Evolutionary conservation across 768 basidiomycete species (phyloP), one percentile per base, ranked within the genome.

Genomic region (Phanerodontia chrysosporium): DNA sequence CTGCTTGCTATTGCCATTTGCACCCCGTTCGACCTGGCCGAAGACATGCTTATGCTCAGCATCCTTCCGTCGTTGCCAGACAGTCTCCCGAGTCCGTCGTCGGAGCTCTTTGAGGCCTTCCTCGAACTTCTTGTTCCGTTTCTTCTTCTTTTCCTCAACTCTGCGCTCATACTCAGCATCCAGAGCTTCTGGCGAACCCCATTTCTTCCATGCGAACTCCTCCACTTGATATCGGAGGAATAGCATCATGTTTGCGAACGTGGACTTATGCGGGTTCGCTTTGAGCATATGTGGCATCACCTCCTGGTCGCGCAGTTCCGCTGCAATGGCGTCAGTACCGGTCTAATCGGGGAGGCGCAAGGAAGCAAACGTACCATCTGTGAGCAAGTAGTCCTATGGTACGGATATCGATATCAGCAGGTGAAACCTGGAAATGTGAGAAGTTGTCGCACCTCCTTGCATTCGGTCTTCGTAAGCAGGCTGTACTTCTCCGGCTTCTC

Each of bases 181-280:
- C 49, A 99, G 73, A 10, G 85, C 92, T 70, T 97, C 95, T 9
- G 92, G 81, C 1, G 93, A 91, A 0, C 94, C 95, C 97, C 97
- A 99, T 74, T 99, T 99, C 70, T 91, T 87, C 89, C 89, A 97
- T 4, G 97, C 96, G 73, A 95, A 98, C 46, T 87, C 91, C 71
- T 99, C 97, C 1, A 97, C 92, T 71, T 98, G 96, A 67, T 78
- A 89, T 32, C 97, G 86, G 4, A 98, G 79, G 74, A 90, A 98
- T 22, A 99, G 80, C 97, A 98, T 98, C 97, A 98, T 98, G 77
- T 98, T 99, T 35, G 91, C 90, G 69, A 91, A 98, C 0, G 92
- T 95, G 12, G 94, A 90, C 63, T 91, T 89, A 76, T 97, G 95
- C 3, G 93, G 95, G 70, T 98, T 98, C 21, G 92, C 90, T 68